phyloP scores from a whole-genome alignment of 805 yeast genomes.

The Myxozyma mucilagina region DNA sequence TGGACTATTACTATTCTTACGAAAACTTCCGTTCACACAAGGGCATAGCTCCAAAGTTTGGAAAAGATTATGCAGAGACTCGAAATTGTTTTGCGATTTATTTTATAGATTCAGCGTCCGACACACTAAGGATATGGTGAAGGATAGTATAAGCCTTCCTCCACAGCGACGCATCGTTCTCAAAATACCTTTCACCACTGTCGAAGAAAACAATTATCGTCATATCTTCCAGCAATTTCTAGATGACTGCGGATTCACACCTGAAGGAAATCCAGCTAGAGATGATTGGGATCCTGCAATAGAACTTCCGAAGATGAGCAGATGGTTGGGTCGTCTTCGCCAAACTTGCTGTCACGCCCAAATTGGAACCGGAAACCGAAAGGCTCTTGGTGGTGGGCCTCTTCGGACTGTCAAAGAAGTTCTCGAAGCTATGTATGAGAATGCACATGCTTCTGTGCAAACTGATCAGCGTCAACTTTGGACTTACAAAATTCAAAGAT shows the following conservation, averaged over 20 bases:
- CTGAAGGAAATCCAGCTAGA: constrained; percentile 22
- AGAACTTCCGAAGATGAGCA: constrained; percentile 44
- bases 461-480: constrained; percentile 53
- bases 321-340: constrained; percentile 69
- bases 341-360: constrained; percentile 81
- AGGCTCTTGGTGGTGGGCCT: constrained; percentile 38
- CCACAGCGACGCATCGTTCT: constrained; percentile 70
- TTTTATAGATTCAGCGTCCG: constrained; percentile 63
- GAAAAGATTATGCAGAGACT: constrained; percentile 42
- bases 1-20: constrained; percentile 67
- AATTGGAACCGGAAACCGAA: constrained; percentile 36
- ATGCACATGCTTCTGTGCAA: constrained; percentile 52
- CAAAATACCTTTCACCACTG: constrained; percentile 71
- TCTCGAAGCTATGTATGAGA: constrained; percentile 60
- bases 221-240: constrained; percentile 60
- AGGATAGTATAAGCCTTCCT: constrained; percentile 74
- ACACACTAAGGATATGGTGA: constrained; percentile 83
- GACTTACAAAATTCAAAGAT: constrained; percentile 55
- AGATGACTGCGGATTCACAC: constrained; percentile 50
- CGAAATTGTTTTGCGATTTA: constrained; percentile 51
- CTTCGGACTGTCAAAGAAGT: constrained; percentile 65
- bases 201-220: constrained; percentile 83
- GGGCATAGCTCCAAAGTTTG: constrained; percentile 47
- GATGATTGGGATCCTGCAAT: constrained; percentile 27
- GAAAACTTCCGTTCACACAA: constrained; percentile 59